A percentile compares a stretch with the other conserved stretches of the same genome.
Evolutionary conservation across 1,284 basidiomycete genomes (phyloP).

Genomic region (Crucibulum parvulum): DNA sequence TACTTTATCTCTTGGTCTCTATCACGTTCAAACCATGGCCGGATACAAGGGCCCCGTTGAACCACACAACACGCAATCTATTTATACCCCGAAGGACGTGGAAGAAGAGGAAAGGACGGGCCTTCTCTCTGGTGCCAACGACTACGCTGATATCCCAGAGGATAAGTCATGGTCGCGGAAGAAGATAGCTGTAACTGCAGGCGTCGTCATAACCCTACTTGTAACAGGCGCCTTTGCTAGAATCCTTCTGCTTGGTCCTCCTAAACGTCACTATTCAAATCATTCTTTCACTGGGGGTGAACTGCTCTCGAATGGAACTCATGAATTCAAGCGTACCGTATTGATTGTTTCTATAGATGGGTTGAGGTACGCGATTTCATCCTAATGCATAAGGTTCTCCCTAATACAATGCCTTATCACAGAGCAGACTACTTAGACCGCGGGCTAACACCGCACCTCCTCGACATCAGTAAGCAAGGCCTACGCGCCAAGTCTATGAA

Average conservation of each 20-base stretch:
- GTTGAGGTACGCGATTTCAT: slow-evolving; percentile 59
- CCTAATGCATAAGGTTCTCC: background rate
- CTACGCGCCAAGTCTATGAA: slow-evolving; percentile 86
- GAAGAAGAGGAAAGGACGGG: slow-evolving; percentile 17
- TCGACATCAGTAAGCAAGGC: slow-evolving; percentile 80
- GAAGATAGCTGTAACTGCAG: slow-evolving; percentile 42
- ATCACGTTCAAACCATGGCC: background rate
- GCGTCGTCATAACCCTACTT: slow-evolving; percentile 47
- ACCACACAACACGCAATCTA: background rate
- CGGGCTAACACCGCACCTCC: slow-evolving; percentile 80
- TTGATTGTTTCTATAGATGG: slow-evolving; percentile 90
- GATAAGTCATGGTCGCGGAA: slow-evolving; percentile 38
- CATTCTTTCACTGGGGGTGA: slow-evolving; percentile 44
- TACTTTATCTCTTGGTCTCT: background rate
- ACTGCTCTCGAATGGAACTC: slow-evolving; percentile 75
- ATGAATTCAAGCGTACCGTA: slow-evolving; percentile 81
- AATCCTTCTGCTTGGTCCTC: slow-evolving; percentile 32
- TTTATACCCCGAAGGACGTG: background rate
- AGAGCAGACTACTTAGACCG: slow-evolving; percentile 88
- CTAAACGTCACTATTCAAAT: slow-evolving; percentile 22
- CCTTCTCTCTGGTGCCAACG: slow-evolving; percentile 13
- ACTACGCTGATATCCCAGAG: slow-evolving; percentile 16
- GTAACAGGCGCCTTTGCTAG: slow-evolving; percentile 49
- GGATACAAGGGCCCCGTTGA: background rate
- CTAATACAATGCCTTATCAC: slow-evolving; percentile 4